Conservation (phyloP, 495 filamentous ascomycete species). For the Podospora pseudoanserina region DNA sequence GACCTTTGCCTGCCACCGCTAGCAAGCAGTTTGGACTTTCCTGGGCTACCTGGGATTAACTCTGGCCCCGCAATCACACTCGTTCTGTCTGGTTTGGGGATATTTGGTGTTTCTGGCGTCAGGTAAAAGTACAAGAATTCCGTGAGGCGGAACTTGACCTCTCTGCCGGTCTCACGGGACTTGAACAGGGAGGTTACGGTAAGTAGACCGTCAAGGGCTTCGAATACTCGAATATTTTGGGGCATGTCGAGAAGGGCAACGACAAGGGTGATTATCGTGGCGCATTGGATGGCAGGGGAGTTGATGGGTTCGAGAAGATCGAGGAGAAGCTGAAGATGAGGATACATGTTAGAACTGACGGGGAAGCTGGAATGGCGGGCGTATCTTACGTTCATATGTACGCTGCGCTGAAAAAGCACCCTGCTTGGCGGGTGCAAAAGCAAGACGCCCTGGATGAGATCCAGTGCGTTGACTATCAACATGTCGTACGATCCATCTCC, state of each 20-base stretch:
- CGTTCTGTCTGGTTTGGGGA: constrained; percentile 39
- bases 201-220: constrained; percentile 84
- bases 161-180: constrained; percentile 69
- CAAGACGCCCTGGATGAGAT: constrained; percentile 84
- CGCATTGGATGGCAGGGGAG: constrained; percentile 84
- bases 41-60: constrained; percentile 65
- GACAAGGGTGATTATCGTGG: constrained; percentile 84
- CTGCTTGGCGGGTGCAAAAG: constrained; percentile 93
- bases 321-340: constrained; percentile 60
- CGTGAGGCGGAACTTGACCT: constrained; percentile 87
- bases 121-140: constrained; percentile 98
- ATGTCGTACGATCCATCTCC: constrained; percentile 81
- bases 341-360: constrained; percentile 8
- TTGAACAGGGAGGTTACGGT: constrained; percentile 95
- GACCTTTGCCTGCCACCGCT: constrained; percentile 30
- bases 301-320: constrained; percentile 93
- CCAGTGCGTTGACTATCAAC: constrained; percentile 81
- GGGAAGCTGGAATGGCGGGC: background rate
- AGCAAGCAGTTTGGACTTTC: constrained; percentile 56
- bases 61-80: constrained; percentile 32
- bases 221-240: constrained; percentile 83
- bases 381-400: constrained; percentile 83
- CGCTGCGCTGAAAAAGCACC: constrained; percentile 78
- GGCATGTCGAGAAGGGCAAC: constrained; percentile 81
- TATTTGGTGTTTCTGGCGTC: constrained; percentile 78